Base-by-base conservation (phyloP, 2,329 filamentous ascomycete genomes). In the Neopestalotiopsis sp. region DNA sequence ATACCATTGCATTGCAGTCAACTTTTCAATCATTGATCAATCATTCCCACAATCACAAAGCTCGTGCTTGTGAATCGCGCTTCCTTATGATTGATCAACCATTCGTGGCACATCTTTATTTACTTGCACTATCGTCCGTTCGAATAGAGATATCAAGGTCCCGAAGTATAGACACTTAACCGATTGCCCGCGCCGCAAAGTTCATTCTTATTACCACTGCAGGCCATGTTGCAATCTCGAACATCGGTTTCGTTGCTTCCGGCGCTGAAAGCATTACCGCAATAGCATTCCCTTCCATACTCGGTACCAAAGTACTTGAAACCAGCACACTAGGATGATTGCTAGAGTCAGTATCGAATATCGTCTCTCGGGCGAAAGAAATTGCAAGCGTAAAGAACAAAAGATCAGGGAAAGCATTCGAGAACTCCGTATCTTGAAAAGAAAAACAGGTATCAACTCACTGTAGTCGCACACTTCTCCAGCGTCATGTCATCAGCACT, bases 241-340 rank as follows among this genome's bases (percentile, higher is more conserved):
- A 32, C 42, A 17, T 10, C 17, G n/a, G 53, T 49, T 14, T 38
- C 42, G 14, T 13, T 67, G 67, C 76, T 78, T 10, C 74, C 75
- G 2, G 68, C 69, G 14, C 70, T 72, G 38, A 82, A 71, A n/a
- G 32, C 69, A 68, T 81, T 78, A 10, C 77, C 81, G 65, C 80
- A 83, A 68, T 77, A 82, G 74, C 78, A 79, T 71, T 81, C 79
- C 13, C 76, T 68, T 17, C 76, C 75, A 67, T 80, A 80, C 70
- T 81, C 78, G 6, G 75, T 74, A 9, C 78, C 79, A 61, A 79
- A 81, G 69, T 78, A 80, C 20, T 69, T 74, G 70, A 74, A 81
- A 10, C 71, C 76, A 7, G 65, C 69, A 70, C 80, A 81, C 34
- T 38, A 5, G 3, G 34, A 38, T 2, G 10, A 38, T 38, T 38